These are phyloP conservation scores for Wickerhamiella hasegawae DNA, from an alignment of 805 yeast genomes.

Conservation along the genomic window DNA sequence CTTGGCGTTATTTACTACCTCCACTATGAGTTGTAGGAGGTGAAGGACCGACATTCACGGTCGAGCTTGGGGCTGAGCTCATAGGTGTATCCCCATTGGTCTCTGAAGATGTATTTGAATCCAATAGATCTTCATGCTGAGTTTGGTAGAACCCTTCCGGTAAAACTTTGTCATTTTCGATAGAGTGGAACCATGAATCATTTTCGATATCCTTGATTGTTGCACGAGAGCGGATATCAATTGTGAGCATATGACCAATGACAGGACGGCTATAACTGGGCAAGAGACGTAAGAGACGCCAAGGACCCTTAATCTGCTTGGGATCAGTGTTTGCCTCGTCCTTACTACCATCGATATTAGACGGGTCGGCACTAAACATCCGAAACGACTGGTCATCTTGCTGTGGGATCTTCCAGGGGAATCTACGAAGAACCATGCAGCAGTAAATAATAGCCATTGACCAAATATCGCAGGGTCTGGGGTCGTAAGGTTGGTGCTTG, in stretches of 20 bases:
- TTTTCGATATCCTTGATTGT: slow-evolving; percentile 37
- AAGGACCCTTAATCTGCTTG: slow-evolving; percentile 43
- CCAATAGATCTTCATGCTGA: slow-evolving; percentile 1
- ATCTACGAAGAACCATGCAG: slow-evolving; percentile 72
- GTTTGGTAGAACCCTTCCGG: slow-evolving; percentile 4
- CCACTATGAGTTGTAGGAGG: no score
- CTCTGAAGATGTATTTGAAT: no score
- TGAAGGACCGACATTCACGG: no score
- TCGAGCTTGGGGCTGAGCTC: no score
- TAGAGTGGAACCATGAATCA: slow-evolving; percentile 42
- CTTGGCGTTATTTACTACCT: no score
- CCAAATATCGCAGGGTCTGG: slow-evolving; percentile 85
- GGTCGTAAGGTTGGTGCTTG: slow-evolving; percentile 45
- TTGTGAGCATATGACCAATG: slow-evolving; percentile 46
- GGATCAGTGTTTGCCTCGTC: slow-evolving; percentile 14
- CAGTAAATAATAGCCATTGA: slow-evolving; percentile 82
- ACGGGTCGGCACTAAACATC: slow-evolving; percentile 30
- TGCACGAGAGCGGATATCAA: slow-evolving; percentile 44
- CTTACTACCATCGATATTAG: slow-evolving; percentile 13
- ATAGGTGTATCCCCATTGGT: no score
- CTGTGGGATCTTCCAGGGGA: slow-evolving; percentile 95
- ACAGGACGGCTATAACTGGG: slow-evolving; percentile 52
- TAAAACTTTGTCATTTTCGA: slow-evolving; percentile 23
- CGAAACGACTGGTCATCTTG: slow-evolving; percentile 56
- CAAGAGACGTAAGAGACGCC: slow-evolving; percentile 50